Conservation (phyloP, 1,284 basidiomycete species). For the Tylopilus sp. region DNA sequence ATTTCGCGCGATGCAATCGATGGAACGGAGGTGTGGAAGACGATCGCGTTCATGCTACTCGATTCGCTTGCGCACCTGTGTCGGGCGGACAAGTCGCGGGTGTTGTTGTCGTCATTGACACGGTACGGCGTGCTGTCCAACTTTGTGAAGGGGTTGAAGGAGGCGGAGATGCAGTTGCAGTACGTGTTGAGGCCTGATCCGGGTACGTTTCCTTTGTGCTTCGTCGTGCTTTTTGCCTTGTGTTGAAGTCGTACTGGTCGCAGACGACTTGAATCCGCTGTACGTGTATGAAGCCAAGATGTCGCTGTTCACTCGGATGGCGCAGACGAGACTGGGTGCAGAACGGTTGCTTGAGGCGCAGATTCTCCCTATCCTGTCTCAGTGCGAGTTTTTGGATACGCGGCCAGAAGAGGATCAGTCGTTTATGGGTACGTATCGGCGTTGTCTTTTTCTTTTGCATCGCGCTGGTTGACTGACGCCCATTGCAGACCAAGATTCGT, state of each 20-base stretch:
- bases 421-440: constrained; percentile 61
- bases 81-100: constrained; percentile 57
- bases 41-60: constrained; percentile 84
- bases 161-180: constrained; percentile 77
- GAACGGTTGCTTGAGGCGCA: constrained; percentile 83
- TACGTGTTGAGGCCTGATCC: constrained; percentile 86
- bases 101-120: constrained; percentile 58
- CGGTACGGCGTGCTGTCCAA: constrained; percentile 80
- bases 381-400: constrained; percentile 85
- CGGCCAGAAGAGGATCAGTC: constrained; percentile 79
- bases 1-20: constrained; percentile 91
- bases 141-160: constrained; percentile 82
- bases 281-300: constrained; percentile 97
- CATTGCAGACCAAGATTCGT: constrained; percentile 70
- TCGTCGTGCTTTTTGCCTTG: neutral
- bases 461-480: neutral
- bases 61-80: constrained; percentile 73
- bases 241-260: neutral
- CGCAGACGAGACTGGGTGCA: constrained; percentile 78
- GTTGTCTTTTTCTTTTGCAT: neutral
- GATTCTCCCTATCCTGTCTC: constrained; percentile 73
- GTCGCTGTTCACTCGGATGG: constrained; percentile 82
- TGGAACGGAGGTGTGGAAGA: constrained; percentile 95
- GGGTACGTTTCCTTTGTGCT: constrained; percentile 45
- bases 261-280: constrained; percentile 85